A percentile compares a stretch with the other conserved stretches of the same genome.
These are phyloP conservation scores for Aspergillus coremiiformis DNA, from an alignment of 495 filamentous ascomycete species.

Conservation along the genomic window DNA sequence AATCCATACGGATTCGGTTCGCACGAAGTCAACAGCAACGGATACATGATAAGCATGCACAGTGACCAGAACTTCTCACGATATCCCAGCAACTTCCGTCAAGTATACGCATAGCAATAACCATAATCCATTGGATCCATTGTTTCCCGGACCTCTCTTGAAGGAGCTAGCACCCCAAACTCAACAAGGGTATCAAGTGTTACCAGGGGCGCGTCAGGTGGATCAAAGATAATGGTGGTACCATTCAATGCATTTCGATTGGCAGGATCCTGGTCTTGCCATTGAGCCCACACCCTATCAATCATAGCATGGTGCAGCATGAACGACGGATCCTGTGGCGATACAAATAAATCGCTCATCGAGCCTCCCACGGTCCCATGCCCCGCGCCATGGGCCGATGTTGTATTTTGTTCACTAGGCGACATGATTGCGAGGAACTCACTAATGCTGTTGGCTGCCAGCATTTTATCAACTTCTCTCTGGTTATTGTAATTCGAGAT, in stretches of 20 bases:
- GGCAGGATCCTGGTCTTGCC: conserved; percentile 32
- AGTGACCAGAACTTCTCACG: too few relatives aligned
- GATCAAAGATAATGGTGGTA: conserved; percentile 19
- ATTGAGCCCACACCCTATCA: conserved; percentile 51
- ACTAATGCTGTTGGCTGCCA: neutral
- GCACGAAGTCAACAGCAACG: too few relatives aligned
- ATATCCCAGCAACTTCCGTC: too few relatives aligned
- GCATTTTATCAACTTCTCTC: conserved; percentile 5
- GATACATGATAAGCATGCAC: too few relatives aligned
- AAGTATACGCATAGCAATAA: conserved; percentile 20
- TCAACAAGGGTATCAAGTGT: conserved; percentile 21
- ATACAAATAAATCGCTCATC: conserved; percentile 23
- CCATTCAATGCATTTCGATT: conserved; percentile 23
- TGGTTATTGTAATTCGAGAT: conserved; percentile 17
- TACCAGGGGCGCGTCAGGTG: conserved; percentile 13
- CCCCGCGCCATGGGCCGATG: conserved; percentile 23
- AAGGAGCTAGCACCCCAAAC: conserved; percentile 22
- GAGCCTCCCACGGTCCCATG: conserved; percentile 22
- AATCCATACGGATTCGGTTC: too few relatives aligned
- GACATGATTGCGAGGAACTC: conserved; percentile 21
- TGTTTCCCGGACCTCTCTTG: conserved; percentile 18
- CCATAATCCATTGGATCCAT: conserved; percentile 18
- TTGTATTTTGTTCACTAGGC: conserved; percentile 16
- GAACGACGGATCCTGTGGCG: conserved; percentile 45
- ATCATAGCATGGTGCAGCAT: conserved; percentile 51